Percentiles rank a stretch among this genome's conserved stretches.
phyloP scores from a whole-genome alignment of 2,329 filamentous ascomycete species.

The Sphaceloma murrayae region DNA sequence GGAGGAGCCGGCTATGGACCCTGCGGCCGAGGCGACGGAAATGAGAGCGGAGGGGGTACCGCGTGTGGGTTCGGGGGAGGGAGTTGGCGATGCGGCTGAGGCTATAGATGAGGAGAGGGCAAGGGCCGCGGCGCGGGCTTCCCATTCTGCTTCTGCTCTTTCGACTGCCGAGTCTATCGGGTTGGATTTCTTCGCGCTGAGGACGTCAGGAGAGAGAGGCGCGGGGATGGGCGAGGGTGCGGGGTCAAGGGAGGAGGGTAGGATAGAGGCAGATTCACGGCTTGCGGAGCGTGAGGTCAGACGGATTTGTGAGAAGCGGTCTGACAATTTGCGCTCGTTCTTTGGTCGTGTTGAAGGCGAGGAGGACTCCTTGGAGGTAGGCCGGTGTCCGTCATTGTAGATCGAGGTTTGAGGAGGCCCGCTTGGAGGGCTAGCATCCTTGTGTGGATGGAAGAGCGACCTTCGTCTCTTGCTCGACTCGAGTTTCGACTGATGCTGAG shows the following conservation, averaged over 20 bases:
- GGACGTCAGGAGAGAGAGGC: conserved; percentile 19
- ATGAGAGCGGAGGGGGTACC: neutral
- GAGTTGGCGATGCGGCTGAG: neutral
- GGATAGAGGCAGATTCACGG: conserved; percentile 55
- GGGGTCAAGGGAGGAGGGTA: conserved; percentile 71
- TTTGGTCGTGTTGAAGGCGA: conserved; percentile 23
- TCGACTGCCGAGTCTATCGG: neutral
- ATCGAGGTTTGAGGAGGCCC: neutral
- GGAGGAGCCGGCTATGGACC: conserved; percentile 2
- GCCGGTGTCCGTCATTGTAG: neutral
- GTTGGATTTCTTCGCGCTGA: conserved; percentile 14
- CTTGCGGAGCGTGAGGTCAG: conserved; percentile 39
- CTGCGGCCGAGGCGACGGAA: neutral
- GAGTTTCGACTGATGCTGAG: conserved; percentile 22
- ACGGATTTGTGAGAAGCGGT: conserved; percentile 44
- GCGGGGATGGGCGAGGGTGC: conserved; percentile 61
- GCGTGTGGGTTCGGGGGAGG: neutral
- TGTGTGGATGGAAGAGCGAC: conserved; percentile 22
- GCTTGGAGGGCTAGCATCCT: conserved; percentile 16
- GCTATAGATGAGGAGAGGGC: conserved; percentile 41
- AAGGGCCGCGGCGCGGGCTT: conserved; percentile 82
- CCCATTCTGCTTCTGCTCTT: conserved; percentile 64
- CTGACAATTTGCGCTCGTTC: conserved; percentile 47
- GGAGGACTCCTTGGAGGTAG: neutral
- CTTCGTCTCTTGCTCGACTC: conserved; percentile 21